A percentile compares a stretch with the other conserved stretches of the same genome.
Evolutionary conservation across 1,284 basidiomycete species (phyloP).

Genomic region (Grifola frondosa): DNA sequence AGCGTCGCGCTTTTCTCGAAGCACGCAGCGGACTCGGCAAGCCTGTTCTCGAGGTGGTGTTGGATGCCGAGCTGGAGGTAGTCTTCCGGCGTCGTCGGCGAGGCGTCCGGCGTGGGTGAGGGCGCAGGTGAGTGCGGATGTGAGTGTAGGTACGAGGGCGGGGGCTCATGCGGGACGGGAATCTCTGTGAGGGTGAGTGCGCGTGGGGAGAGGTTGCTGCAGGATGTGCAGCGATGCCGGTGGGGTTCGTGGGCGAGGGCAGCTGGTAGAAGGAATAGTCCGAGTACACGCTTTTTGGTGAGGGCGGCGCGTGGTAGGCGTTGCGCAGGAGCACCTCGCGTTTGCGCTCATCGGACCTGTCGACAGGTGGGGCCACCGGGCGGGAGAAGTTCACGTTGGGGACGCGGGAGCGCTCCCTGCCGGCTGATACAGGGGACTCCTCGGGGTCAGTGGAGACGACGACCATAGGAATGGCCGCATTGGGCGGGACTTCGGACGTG

Average conservation of each 20-base stretch:
- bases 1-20: constrained; percentile 81
- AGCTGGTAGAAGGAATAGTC: constrained; percentile 65
- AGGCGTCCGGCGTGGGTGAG: neutral
- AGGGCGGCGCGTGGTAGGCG: constrained; percentile 26
- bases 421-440: constrained; percentile 26
- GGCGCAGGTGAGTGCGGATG: constrained; percentile 15
- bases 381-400: constrained; percentile 50
- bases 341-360: constrained; percentile 53
- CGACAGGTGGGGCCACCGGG: constrained; percentile 47
- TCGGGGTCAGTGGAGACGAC: constrained; percentile 40
- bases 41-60: constrained; percentile 77
- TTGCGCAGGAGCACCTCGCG: constrained; percentile 62
- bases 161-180: constrained; percentile 11
- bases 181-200: constrained; percentile 11
- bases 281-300: constrained; percentile 56
- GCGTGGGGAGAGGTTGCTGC: constrained; percentile 4
- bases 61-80: constrained; percentile 77
- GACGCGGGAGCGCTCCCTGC: constrained; percentile 18
- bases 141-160: constrained; percentile 13
- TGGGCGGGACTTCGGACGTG: constrained; percentile 16
- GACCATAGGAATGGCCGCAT: constrained; percentile 40
- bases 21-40: constrained; percentile 70
- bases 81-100: constrained; percentile 49
- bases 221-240: constrained; percentile 1
- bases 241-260: constrained; percentile 18